Evolutionary conservation across 2,329 filamentous ascomycete genomes (phyloP).

Genomic region (Zymoseptoria passerinii): DNA sequence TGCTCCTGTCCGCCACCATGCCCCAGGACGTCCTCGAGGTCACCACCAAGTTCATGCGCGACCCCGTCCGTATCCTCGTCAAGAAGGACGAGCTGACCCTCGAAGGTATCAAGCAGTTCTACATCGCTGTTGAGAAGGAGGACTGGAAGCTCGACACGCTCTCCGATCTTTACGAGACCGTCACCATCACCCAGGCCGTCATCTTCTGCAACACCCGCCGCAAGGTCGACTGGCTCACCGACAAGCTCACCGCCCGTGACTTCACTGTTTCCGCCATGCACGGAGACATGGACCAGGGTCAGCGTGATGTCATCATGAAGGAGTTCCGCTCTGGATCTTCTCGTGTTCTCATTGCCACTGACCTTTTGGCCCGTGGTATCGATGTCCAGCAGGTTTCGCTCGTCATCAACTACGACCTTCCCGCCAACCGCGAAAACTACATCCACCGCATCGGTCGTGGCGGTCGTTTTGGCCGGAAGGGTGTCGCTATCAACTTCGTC

Average conservation of each 20-base stretch:
- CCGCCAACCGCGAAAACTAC: constrained; percentile 99
- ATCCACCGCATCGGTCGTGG: constrained; percentile 99
- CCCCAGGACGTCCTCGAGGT: constrained; percentile 98
- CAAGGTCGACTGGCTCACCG: constrained; percentile 99
- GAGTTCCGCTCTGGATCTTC: constrained; percentile 99
- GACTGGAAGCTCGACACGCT: constrained; percentile 99
- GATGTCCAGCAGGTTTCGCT: constrained; percentile 99
- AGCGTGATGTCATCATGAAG: constrained; percentile 99
- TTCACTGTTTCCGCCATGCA: constrained; percentile 99
- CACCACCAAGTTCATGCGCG: constrained; percentile 99
- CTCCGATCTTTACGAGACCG: constrained; percentile 96
- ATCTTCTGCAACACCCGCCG: constrained; percentile 99
- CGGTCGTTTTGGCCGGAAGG: constrained; percentile 99
- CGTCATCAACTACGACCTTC: constrained; percentile 99
- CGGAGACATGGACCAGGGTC: constrained; percentile 96
- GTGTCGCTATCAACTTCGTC: constrained; percentile 99
- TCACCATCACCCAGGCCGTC: constrained; percentile 98
- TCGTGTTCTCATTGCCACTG: constrained; percentile 96
- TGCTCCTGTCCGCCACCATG: constrained; percentile 96
- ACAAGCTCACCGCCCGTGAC: constrained; percentile 94
- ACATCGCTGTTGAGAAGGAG: constrained; percentile 99
- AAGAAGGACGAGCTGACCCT: constrained; percentile 99
- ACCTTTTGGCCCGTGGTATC: constrained; percentile 97
- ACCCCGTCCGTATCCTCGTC: constrained; percentile 96
- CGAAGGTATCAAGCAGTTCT: constrained; percentile 99